Base-by-base conservation (phyloP, 176 grass and related monocot species). In the Oryza punctata region DNA sequence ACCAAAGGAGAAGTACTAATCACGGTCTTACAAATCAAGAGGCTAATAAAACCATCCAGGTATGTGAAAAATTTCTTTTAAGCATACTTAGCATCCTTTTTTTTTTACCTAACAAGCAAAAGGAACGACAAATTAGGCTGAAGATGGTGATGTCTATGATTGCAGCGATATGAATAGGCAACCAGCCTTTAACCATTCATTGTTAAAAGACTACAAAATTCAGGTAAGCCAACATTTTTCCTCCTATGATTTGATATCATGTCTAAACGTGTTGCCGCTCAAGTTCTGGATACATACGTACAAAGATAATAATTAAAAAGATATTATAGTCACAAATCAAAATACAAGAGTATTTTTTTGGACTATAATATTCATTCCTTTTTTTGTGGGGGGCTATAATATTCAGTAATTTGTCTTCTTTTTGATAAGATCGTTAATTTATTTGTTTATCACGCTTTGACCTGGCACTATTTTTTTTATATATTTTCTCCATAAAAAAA, bases 101-200 rank as follows among this genome's bases (percentile, higher is more conserved):
- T 49, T 15, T 15, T 1, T 9, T 15, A 49, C 4, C 46, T 49
- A 49, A 49, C 46, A 49, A 49, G 46, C 46, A 49, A 49, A 49
- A 49, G 4, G 14, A 15, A 49, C 14, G 14, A 32, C 16, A 4
- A 21, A 65, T 45, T 3, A 78, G 61, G 38, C 7, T 21, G 25
- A 78, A 46, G 24, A 45, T 13, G 38, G 24, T 29, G 77, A 79
- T 32, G 16, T 67, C 5, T 79, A 32, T 49, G 41, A 79, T 8
- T 79, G 77, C 26, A 30, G 67, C 33, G 77, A 67, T 19, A 49
- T 79, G 13, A 12, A 67, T 29, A 25, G n/a, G 4, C 63, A 79
- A 24, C 63, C 77, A 49, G 38, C 77, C 40, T 28, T 67, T 79
- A 10, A n/a, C 29, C 63, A 67, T 47, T 16, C 63, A 9, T 10